Percentiles rank a stretch among this genome's conserved stretches.
Evolutionary conservation across 2,329 filamentous ascomycete species (phyloP).

Genomic region (Dothidotthia symphoricarpi): DNA sequence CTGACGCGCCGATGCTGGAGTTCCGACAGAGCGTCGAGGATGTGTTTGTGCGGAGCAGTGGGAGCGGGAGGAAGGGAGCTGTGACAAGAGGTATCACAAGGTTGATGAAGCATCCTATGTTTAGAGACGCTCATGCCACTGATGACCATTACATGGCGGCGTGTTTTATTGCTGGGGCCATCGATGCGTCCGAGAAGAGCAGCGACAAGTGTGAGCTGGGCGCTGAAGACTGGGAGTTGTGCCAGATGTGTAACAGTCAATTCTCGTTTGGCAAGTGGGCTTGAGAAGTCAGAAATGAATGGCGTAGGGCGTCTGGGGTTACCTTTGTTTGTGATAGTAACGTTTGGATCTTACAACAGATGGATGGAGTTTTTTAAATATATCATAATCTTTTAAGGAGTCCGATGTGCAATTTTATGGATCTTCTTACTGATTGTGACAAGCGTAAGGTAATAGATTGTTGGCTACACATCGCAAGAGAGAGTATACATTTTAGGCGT

Average conservation of each 20-base stretch:
- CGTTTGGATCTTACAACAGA: background rate
- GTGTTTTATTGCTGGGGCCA: constrained; percentile 60
- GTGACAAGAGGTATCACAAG: constrained; percentile 57
- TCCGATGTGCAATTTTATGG: too few species aligned
- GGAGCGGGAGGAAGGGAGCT: constrained; percentile 49
- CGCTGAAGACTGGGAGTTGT: constrained; percentile 36
- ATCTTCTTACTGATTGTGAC: too few species aligned
- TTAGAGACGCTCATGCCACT: constrained; percentile 65
- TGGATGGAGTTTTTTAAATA: too few species aligned
- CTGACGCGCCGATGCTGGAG: constrained; percentile 61
- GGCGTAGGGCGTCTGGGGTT: too few species aligned
- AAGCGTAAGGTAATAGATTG: too few species aligned
- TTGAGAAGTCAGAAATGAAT: background rate
- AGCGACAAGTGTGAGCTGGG: constrained; percentile 27
- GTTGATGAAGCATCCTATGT: constrained; percentile 67
- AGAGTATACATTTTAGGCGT: too few species aligned
- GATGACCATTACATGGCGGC: constrained; percentile 70
- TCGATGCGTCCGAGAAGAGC: constrained; percentile 21
- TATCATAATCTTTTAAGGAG: too few species aligned
- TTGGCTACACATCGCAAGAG: too few species aligned
- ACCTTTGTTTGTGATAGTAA: too few species aligned
- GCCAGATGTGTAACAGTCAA: constrained; percentile 38
- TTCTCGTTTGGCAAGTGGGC: constrained; percentile 32
- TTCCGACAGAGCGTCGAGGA: constrained; percentile 66
- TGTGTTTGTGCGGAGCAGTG: constrained; percentile 51